Evolutionary conservation across 2,329 filamentous ascomycete genomes (phyloP), one percentile per base, ranked within the genome.

Genomic region (Xylariaceae sp.): DNA sequence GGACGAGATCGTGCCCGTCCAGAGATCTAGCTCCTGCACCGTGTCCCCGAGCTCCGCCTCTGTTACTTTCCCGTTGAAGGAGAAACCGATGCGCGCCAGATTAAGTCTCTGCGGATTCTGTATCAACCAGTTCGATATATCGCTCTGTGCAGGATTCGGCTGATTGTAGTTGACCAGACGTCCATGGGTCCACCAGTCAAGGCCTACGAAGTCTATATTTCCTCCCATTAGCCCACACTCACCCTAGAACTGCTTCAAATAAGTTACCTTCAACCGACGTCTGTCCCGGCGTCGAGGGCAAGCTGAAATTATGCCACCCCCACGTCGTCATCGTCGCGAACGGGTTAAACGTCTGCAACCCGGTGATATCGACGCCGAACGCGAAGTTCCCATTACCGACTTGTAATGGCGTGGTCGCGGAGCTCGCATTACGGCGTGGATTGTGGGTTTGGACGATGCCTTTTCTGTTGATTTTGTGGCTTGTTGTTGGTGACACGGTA

Each of bases 51-150:
- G 67, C 11, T 72, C 66, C 13, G 73, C 67, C 60, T 81, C 79
- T 1, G 70, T 75, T 8, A 80, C 70, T 0, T 59, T 49, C 1
- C 66, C 72, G 2, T 71, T 70, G 62, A 80, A 82, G 57, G 73
- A 74, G 35, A 82, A 67, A 2, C 80, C 80, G 8, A 82, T 73
- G 2, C 73, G 75, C 2, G 74, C 80, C 1, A 82, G 63, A 60
- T 82, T 82, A 15, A 81, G 69, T 4, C 80, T 72, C 64, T 82
- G 79, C 0, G 80, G 80, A 62, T 83, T 83, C 57, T 75, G 71
- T 51, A 76, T 74, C 13, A 77, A 66, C 76, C 76, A 77, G 53
- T 73, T 71, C 1, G 75, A 76, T 52, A 78, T 76, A 18, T 77
- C 74, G 10, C 65, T 66, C 63, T 78, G 68, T 4, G 71, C 72